Evolutionary conservation across 768 basidiomycete species (phyloP), one percentile per base, ranked within the genome.

Genomic region (Termitomyces sp.): DNA sequence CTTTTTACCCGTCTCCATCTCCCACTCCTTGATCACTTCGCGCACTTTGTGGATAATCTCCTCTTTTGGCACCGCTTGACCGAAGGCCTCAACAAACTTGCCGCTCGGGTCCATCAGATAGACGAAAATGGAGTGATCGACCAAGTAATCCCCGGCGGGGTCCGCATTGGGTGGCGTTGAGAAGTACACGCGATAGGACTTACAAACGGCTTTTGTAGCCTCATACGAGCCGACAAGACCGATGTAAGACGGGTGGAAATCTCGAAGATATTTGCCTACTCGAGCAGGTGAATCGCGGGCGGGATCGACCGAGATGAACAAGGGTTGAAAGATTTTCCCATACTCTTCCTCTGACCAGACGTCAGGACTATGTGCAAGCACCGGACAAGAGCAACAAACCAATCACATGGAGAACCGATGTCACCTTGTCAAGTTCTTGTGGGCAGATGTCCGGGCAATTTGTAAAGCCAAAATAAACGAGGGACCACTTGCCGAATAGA

Each of bases 371-470:
- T n/a, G 37, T 9, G 15, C 19, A 33, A 50, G 37, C n/a, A 28
- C 21, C 21, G 30, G 10, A 37, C 53, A 9, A 14, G n/a, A 11
- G n/a, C 4, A 38, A 56, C 89, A 59, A 61, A 92, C 94, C 87
- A 53, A 92, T 75, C 48, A 77, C 71, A 33, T 87, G 78, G 43
- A 98, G 77, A 17, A 94, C 85, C 0, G 72, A 77, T 12, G 89
- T 85, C 75, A 98, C 84, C 76, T 98, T 98, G 76, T 99, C 97
- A 30, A 99, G 78, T 73, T 98, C 96, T 54, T 95, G 91, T 1
- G 97, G 97, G 67, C 97, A 99, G 53, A 99, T 98, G 71, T 99
- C 97, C 6, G 97, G 96, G 71, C 97, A 99, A 71, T 99, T 96
- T 31, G 96, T 95, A 76, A 98, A 99, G n/a, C 97, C 97, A 72